Base-by-base conservation (phyloP, 1,284 basidiomycete species). In the Leccinum fuscescens region DNA sequence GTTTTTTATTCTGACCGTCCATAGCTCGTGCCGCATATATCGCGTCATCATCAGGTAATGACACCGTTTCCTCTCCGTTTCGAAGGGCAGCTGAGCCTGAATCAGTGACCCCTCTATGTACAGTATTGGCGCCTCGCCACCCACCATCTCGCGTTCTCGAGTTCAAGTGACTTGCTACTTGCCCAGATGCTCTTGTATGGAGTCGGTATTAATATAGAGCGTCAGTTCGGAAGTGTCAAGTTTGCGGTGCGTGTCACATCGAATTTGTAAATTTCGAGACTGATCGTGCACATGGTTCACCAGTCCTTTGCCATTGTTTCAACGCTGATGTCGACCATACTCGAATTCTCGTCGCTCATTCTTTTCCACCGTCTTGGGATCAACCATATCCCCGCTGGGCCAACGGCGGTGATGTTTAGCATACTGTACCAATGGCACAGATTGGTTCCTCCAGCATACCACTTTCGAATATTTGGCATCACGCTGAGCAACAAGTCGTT, bases 201-300 rank as follows among this genome's bases (percentile, higher is more conserved):
- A 69, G 80, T 86, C 22, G 86, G 85, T 1, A 76, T 93, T 2
- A 83, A 83, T 24, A 82, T 96, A 49, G 95, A 98, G 71, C 82
- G 95, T 58, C 85, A 87, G 44, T 96, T 95, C 70, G 95, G 95
- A 2, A 89, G 87, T 56, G 75, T 88, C 60, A 97, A 97, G 73
- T 97, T 85, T 76, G 91, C 92, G n/a, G 94, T 94, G 66, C 76
- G 91, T 78, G 15, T 35, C 33, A 24, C 22, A 14, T 48, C 48
- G 31, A 60, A 24, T 54, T 29, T 27, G 35, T 12, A 12, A 33
- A 57, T 39, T 31, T 44, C 50, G 12, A 42, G 20, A 57, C 57
- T 62, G 39, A 61, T 58, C 35, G 15, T 49, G n/a, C 14, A 6
- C 54, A 31, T 46, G 7, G 12, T 56, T 52, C 27, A 49, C 35